These are phyloP conservation scores for Populus tomentosa DNA, from an alignment of 441 rosid genomes.

Conservation along the genomic window DNA sequence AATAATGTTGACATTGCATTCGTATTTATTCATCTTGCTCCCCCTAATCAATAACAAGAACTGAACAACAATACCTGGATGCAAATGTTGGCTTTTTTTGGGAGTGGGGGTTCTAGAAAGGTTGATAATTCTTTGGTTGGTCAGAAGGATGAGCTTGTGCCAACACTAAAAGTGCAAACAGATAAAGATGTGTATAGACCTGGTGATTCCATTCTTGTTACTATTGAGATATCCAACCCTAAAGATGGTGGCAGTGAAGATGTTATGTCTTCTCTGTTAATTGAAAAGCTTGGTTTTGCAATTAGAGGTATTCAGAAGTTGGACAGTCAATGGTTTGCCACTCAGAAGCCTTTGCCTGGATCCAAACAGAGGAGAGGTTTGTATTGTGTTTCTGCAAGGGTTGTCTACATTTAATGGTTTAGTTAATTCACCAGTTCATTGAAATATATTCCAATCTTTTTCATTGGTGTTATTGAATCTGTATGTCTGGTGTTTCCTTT, in stretches of 20 bases:
- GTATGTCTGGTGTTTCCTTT: neutral
- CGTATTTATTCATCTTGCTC: neutral
- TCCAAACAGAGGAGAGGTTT: constrained; percentile 73
- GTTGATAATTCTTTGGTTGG: constrained; percentile 28
- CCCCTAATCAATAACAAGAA: neutral
- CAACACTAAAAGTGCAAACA: constrained; percentile 50
- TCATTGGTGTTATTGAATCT: neutral
- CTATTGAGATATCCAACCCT: constrained; percentile 56
- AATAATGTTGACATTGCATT: neutral
- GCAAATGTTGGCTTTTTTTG: constrained; percentile 26
- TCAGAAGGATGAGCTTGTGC: constrained; percentile 28
- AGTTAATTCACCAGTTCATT: neutral
- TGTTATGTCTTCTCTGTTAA: constrained; percentile 39
- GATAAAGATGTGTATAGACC: constrained; percentile 88
- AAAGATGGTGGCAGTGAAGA: constrained; percentile 18
- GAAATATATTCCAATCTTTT: neutral
- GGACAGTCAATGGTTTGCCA: constrained; percentile 80
- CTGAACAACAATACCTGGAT: neutral
- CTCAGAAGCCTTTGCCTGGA: constrained; percentile 59
- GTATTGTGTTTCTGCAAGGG: neutral
- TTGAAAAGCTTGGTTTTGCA: constrained; percentile 79
- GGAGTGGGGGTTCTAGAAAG: constrained; percentile 40
- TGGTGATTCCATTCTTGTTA: constrained; percentile 64
- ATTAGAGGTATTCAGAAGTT: constrained; percentile 81
- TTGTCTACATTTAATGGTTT: neutral